Percentiles rank a stretch among this genome's conserved stretches.
Conservation (phyloP, 495 filamentous ascomycete genomes). For the Xylaria telfairii region DNA sequence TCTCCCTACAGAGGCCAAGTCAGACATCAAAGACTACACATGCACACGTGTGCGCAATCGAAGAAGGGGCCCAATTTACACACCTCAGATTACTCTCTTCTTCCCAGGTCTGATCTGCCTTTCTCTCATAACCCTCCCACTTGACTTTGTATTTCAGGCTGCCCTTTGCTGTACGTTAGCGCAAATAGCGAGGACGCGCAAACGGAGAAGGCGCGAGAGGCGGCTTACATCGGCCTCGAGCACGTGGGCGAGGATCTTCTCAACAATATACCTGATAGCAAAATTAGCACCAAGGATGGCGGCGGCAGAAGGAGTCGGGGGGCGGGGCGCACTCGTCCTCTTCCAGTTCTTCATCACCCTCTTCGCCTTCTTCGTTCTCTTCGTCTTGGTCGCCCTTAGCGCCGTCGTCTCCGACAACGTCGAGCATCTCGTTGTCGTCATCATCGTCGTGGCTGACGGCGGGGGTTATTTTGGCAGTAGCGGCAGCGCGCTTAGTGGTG, state of each 20-base stretch:
- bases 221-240: slow-evolving; percentile 54
- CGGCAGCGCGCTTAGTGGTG: slow-evolving; percentile 17
- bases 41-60: slow-evolving; percentile 16
- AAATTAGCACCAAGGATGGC: neutral
- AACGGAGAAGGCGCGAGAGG: neutral
- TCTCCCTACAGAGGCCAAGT: slow-evolving; percentile 40
- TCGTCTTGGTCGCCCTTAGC: slow-evolving; percentile 43
- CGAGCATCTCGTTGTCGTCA: slow-evolving; percentile 28
- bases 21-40: neutral
- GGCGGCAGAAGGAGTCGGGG: neutral
- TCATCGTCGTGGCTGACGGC: slow-evolving; percentile 10
- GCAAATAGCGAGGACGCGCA: neutral
- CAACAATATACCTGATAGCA: slow-evolving; percentile 58
- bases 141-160: slow-evolving; percentile 60
- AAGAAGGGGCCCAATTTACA: slow-evolving; percentile 12
- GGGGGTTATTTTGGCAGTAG: slow-evolving; percentile 31
- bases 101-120: slow-evolving; percentile 65
- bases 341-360: slow-evolving; percentile 44
- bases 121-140: slow-evolving; percentile 67
- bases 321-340: slow-evolving; percentile 49
- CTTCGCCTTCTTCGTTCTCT: slow-evolving; percentile 45
- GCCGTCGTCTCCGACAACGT: slow-evolving; percentile 26
- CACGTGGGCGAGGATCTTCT: slow-evolving; percentile 61
- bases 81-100: slow-evolving; percentile 64
- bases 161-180: slow-evolving; percentile 37